Conservation (phyloP, 768 basidiomycete genomes). For the Suillus spraguei region DNA sequence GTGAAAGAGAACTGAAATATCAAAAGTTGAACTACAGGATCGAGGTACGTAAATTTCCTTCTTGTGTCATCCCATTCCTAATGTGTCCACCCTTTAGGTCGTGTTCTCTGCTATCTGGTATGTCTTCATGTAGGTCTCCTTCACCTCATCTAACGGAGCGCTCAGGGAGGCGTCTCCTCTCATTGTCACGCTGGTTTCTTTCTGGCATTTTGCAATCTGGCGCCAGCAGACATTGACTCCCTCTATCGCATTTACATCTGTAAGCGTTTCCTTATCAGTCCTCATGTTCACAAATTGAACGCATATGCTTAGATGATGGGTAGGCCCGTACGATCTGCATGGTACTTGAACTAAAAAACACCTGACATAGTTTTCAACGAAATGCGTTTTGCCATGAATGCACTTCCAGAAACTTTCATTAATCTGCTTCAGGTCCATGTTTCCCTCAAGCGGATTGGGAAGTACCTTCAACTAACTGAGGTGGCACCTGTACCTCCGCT, state of each 20-base stretch:
- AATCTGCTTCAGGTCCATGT: slow-evolving; percentile 87
- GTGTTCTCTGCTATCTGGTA: slow-evolving; percentile 4
- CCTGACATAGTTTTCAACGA: slow-evolving; percentile 70
- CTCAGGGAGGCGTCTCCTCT: slow-evolving; percentile 52
- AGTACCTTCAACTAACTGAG: slow-evolving; percentile 79
- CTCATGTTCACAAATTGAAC: not conserved
- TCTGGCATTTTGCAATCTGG: slow-evolving; percentile 76
- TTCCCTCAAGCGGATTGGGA: slow-evolving; percentile 88
- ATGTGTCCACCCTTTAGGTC: slow-evolving; percentile 25
- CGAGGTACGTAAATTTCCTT: slow-evolving; percentile 49
- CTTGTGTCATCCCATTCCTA: slow-evolving; percentile 1
- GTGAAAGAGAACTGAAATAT: slow-evolving; percentile 81
- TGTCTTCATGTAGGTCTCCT: not conserved
- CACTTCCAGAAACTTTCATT: slow-evolving; percentile 89
- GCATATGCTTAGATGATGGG: slow-evolving; percentile 40
- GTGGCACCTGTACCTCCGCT: slow-evolving; percentile 64
- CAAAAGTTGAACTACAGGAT: slow-evolving; percentile 87
- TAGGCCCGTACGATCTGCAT: slow-evolving; percentile 20
- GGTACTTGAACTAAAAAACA: slow-evolving; percentile 1
- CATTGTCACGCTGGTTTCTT: slow-evolving; percentile 60
- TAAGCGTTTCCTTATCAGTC: slow-evolving; percentile 30
- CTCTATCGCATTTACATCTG: slow-evolving; percentile 81
- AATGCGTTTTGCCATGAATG: slow-evolving; percentile 86
- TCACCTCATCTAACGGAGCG: not conserved
- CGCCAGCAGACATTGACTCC: slow-evolving; percentile 73